Evolutionary conservation across 495 filamentous ascomycete species (phyloP).

Genomic region (Penicillium mononematosum): DNA sequence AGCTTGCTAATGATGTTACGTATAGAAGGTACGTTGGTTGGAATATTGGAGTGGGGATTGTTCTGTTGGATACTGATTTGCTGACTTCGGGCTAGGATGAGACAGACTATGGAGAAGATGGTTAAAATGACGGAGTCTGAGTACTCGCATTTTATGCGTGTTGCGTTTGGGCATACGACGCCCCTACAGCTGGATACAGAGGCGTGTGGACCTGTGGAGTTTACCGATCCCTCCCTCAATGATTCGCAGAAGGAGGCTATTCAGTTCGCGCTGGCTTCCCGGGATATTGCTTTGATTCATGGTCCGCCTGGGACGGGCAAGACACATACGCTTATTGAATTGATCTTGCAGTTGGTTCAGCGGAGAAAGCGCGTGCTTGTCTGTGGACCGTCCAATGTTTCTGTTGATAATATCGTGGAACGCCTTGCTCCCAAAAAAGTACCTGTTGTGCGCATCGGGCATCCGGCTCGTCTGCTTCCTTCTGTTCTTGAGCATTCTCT

Average conservation of each 20-base stretch:
- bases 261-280: slow-evolving; percentile 76
- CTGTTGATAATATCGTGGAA: slow-evolving; percentile 98
- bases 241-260: slow-evolving; percentile 90
- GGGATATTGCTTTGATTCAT: slow-evolving; percentile 89
- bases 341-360: slow-evolving; percentile 81
- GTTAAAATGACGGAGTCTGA: slow-evolving; percentile 67
- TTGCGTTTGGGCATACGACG: slow-evolving; percentile 69
- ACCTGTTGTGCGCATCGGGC: slow-evolving; percentile 85
- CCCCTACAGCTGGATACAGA: slow-evolving; percentile 47
- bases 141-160: slow-evolving; percentile 71
- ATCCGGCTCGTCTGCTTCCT: slow-evolving; percentile 87
- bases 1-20: slow-evolving; percentile 93
- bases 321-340: slow-evolving; percentile 93
- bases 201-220: slow-evolving; percentile 62
- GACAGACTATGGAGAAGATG: slow-evolving; percentile 79
- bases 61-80: background rate
- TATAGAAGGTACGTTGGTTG: slow-evolving; percentile 62
- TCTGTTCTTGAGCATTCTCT: slow-evolving; percentile 86
- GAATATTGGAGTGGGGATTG: background rate
- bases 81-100: slow-evolving; percentile 64
- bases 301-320: slow-evolving; percentile 96
- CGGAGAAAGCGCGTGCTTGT: slow-evolving; percentile 75
- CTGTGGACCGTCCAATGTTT: slow-evolving; percentile 94
- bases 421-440: slow-evolving; percentile 78
- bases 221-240: slow-evolving; percentile 78